Percentiles rank a stretch among this genome's conserved stretches.
Conservation (phyloP, 495 filamentous ascomycete genomes). For the Schizothecium vesticola region DNA sequence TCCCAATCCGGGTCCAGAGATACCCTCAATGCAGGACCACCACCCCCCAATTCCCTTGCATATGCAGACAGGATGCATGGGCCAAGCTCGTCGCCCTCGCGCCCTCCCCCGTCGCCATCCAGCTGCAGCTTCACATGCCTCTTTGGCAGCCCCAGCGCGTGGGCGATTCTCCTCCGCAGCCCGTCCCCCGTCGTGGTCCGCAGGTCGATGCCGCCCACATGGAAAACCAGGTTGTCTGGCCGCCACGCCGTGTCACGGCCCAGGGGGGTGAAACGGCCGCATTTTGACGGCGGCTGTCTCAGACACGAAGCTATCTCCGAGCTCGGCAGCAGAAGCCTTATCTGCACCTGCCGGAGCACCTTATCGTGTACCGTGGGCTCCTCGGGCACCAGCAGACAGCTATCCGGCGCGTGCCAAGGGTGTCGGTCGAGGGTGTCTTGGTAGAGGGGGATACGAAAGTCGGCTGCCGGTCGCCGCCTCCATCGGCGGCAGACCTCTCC, state of each 20-base stretch:
- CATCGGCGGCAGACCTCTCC: constrained; percentile 3
- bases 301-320: constrained; percentile 4
- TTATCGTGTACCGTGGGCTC: constrained; percentile 12
- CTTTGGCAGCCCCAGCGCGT: constrained; percentile 4
- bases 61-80: constrained; percentile 16
- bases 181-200: constrained; percentile 6
- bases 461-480: constrained; percentile 13
- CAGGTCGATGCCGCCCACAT: constrained; percentile 1
- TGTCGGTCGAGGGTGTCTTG: neutral
- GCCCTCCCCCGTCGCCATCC: neutral
- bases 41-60: constrained; percentile 10
- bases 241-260: neutral
- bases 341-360: constrained; percentile 6
- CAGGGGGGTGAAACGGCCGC: neutral
- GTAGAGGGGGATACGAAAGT: constrained; percentile 13
- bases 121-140: constrained; percentile 14
- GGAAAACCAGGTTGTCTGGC: neutral
- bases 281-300: neutral
- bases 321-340: constrained; percentile 11
- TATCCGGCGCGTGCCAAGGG: neutral
- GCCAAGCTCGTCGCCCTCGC: constrained; percentile 2
- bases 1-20: constrained; percentile 4
- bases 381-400: constrained; percentile 7
- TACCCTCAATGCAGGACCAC: constrained; percentile 16
- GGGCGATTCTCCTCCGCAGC: constrained; percentile 1